Conservation (phyloP, 345 rosid genomes). For the Barbarea vulgaris region DNA sequence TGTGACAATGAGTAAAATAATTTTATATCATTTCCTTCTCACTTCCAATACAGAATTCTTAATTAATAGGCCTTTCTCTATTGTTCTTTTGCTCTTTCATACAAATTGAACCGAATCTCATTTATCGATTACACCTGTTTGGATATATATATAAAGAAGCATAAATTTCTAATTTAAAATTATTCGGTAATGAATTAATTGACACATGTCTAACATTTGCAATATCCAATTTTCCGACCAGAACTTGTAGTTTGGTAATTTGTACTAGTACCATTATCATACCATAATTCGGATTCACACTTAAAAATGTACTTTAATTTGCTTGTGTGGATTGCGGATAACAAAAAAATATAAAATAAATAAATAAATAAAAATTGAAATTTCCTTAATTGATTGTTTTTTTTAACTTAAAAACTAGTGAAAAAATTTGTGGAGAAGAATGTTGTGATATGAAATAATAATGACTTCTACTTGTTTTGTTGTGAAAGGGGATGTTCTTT, state of each 20-base stretch:
- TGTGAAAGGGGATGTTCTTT: conserved; percentile 35
- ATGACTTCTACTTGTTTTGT: conserved; percentile 35
- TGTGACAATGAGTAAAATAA: background rate
- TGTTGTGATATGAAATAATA: conserved; percentile 31
- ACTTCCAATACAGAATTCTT: background rate
- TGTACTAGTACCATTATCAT: background rate
- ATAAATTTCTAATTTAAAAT: background rate
- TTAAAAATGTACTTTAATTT: background rate
- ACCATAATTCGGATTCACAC: background rate
- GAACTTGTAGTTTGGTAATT: background rate
- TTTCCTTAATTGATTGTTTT: too few species aligned
- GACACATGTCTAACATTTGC: background rate
- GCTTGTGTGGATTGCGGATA: background rate
- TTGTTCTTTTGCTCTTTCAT: background rate
- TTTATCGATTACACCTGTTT: background rate
- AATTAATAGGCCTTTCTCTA: background rate
- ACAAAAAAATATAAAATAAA: too few species aligned
- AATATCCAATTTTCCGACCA: background rate
- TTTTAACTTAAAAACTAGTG: background rate
- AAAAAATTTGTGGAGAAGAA: conserved; percentile 15
- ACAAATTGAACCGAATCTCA: background rate
- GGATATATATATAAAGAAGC: background rate
- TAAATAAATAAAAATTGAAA: too few species aligned
- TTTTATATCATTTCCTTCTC: background rate
- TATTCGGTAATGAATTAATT: background rate